Conservation (phyloP, 768 basidiomycete species). For the Hypholoma sublateritium region DNA sequence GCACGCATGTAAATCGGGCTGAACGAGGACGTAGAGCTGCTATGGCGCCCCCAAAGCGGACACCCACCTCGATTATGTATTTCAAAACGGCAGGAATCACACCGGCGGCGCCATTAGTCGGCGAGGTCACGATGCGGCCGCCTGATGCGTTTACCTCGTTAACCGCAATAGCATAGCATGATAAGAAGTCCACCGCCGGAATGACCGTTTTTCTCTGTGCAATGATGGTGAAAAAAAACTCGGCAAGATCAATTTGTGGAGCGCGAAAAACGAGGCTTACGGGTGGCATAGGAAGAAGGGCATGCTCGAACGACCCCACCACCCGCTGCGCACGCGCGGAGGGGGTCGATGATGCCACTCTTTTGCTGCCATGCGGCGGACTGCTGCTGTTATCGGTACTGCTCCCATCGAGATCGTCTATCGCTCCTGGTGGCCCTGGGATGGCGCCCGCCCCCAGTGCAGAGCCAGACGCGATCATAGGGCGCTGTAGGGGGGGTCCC, state of each 20-base stretch:
- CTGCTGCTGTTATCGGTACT: not conserved
- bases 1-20: not conserved
- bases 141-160: constrained; percentile 95
- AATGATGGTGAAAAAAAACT: not conserved
- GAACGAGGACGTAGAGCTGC: constrained; percentile 5
- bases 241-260: not conserved
- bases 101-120: constrained; percentile 91
- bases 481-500: constrained; percentile 17
- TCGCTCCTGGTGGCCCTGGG: constrained; percentile 10
- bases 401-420: constrained; percentile 1
- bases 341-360: not conserved
- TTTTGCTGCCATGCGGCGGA: not conserved
- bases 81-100: constrained; percentile 93
- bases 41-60: not conserved
- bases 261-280: constrained; percentile 39
- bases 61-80: constrained; percentile 74
- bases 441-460: constrained; percentile 19
- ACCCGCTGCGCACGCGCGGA: constrained; percentile 42
- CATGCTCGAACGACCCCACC: constrained; percentile 77
- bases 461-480: constrained; percentile 16
- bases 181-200: constrained; percentile 91
- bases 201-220: constrained; percentile 79
- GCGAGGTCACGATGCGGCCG: constrained; percentile 92
- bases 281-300: constrained; percentile 78
- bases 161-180: constrained; percentile 92